Evolutionary conservation across 352 stramenopile genomes (phyloP), one percentile per base, ranked within the genome.

Genomic region (Pythium rhizo-oryzae): DNA sequence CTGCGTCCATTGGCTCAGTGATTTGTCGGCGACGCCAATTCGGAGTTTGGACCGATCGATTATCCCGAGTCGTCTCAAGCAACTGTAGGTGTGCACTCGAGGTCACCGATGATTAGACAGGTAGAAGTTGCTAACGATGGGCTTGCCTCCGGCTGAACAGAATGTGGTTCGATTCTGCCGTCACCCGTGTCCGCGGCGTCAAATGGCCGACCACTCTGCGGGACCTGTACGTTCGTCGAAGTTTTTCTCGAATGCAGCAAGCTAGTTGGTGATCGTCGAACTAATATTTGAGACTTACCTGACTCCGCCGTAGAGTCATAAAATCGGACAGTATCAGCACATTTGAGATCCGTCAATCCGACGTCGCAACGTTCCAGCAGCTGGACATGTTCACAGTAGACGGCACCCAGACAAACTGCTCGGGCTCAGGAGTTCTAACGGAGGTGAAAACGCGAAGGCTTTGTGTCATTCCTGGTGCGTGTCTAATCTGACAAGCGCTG

Each of bases 281-380:
- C 19, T 49, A 7, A n/a, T 19, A n/a, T 49, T 30, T 54, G 47
- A 24, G 4, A 54, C 19, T 16, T 54, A n/a, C n/a, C n/a, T n/a
- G n/a, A n/a, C n/a, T n/a, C n/a, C n/a, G n/a, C n/a, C n/a, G 47
- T 13, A 47, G 53, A 12, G 7, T 19, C 18, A 19, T 59, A 28
- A 18, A 25, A 24, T 28, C 2, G 18, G 41, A 25, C 35, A 6
- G 28, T 8, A 46, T 59, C 53, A 59, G 6, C 11, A 47, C 19
- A 16, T 59, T 59, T 46, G 53, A 59, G 33, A 59, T 59, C 16
- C 28, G 53, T n/a, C 30, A 46, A 24, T 44, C 53, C 4, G 53
- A 59, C 9, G 9, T 59, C 21, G 18, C 53, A 11, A 59, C 21
- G 9, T 46, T 59, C 33, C 7, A 28, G 19, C 46, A 59, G 25